A percentile compares a stretch with the other conserved stretches of the same genome.
Evolutionary conservation across 495 filamentous ascomycete species (phyloP).

Genomic region (Bombardia bombarda): DNA sequence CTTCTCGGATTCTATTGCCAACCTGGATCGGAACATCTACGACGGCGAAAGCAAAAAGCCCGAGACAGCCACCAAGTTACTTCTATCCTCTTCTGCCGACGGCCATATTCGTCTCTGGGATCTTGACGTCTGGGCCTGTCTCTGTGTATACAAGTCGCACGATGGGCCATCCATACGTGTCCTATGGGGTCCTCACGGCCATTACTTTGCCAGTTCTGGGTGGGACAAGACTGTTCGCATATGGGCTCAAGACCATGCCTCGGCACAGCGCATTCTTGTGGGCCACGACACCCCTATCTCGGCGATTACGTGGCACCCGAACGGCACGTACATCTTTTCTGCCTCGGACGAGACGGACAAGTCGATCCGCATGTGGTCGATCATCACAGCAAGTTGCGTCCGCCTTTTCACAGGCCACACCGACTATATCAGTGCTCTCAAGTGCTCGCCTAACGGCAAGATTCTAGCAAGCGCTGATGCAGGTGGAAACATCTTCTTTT

Average conservation of each 20-base stretch:
- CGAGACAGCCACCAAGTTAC: constrained; percentile 57
- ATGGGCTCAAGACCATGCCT: constrained; percentile 86
- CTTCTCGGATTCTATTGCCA: constrained; percentile 70
- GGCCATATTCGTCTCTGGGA: constrained; percentile 87
- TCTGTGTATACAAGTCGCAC: constrained; percentile 89
- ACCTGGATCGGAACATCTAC: constrained; percentile 36
- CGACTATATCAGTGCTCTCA: constrained; percentile 71
- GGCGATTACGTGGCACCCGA: constrained; percentile 81
- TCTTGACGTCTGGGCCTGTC: constrained; percentile 76
- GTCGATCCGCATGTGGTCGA: constrained; percentile 94
- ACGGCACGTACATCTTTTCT: constrained; percentile 86
- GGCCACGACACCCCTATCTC: constrained; percentile 90
- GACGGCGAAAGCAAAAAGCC: constrained; percentile 39
- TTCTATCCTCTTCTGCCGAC: constrained; percentile 84
- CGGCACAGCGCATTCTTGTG: constrained; percentile 77
- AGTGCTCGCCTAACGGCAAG: constrained; percentile 80
- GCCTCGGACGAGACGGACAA: constrained; percentile 71
- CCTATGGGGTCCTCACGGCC: constrained; percentile 85
- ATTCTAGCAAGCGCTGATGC: constrained; percentile 82
- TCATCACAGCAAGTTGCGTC: constrained; percentile 74
- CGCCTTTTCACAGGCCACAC: constrained; percentile 89
- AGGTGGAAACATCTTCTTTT: constrained; percentile 78
- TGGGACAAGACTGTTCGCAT: constrained; percentile 85
- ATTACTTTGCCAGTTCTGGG: constrained; percentile 85
- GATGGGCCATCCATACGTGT: constrained; percentile 83